Evolutionary conservation across 2,329 filamentous ascomycete genomes (phyloP), one percentile per base, ranked within the genome.

Genomic region (Ophiognomonia clavigignenti-juglandacearum): DNA sequence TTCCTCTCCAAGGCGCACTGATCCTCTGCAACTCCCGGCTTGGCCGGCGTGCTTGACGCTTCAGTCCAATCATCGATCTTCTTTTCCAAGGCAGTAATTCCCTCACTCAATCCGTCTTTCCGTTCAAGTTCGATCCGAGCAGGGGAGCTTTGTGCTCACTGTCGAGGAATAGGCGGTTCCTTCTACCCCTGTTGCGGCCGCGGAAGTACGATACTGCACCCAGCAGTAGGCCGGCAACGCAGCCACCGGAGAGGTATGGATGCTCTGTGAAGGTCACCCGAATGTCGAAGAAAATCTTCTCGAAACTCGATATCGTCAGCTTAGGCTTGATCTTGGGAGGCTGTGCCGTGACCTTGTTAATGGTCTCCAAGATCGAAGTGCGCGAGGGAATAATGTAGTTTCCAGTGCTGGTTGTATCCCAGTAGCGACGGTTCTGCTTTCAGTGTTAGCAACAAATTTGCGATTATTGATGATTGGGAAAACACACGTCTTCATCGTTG

Each of bases 391-490:
- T 83, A 61, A 98, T 97, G 53, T 85, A 80, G 66, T 93, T 92
- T 55, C 91, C 92, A 3, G 88, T 93, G 52, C 86, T 84, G 39
- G 91, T 96, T 26, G 77, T 82, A 62, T 98, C 93, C 93, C 93
- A 98, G 71, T 95, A 98, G 54, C 86, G 83, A 58, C 88, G 90
- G 70, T 88, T 90, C 88, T 95, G 23, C 19, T 18, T 7, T 6
- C 41, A 41, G 42, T 44, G 61, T 75, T 57, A 75, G 66, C n/a
- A n/a, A n/a, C n/a, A n/a, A n/a, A n/a, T n/a, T n/a, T n/a, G n/a
- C n/a, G n/a, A n/a, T n/a, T n/a, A n/a, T n/a, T n/a, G n/a, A n/a
- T n/a, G n/a, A n/a, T n/a, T n/a, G n/a, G n/a, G 13, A 19, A 6
- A 14, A 6, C 26, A 13, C 23, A 95, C 90, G 65, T 95, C 90